A percentile compares a stretch with the other conserved stretches of the same genome.
Conservation (phyloP, 2,329 filamentous ascomycete species). For the Neonectria ditissima region DNA sequence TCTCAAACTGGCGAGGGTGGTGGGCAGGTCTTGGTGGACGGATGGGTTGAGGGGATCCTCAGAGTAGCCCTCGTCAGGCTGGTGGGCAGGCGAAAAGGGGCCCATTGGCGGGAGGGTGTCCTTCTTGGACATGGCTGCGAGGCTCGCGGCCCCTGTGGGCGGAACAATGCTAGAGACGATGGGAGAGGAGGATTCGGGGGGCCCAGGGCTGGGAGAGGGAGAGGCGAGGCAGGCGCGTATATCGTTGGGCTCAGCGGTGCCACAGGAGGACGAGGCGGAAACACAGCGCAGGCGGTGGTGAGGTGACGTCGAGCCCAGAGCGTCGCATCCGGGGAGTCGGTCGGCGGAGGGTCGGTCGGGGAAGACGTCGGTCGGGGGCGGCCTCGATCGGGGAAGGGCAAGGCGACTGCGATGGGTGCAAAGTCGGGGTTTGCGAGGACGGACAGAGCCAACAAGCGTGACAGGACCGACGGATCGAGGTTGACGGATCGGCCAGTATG, state of each 20-base stretch:
- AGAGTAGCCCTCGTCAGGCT: slow-evolving; percentile 88
- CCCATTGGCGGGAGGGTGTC: slow-evolving; percentile 54
- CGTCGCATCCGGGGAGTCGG: slow-evolving; percentile 13
- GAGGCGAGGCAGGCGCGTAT: neutral
- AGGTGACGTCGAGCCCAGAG: neutral
- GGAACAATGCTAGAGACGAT: slow-evolving; percentile 21
- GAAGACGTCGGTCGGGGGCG: too few relatives aligned
- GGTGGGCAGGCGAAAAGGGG: slow-evolving; percentile 62
- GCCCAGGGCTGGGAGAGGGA: neutral
- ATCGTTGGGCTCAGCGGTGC: neutral
- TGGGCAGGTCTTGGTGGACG: slow-evolving; percentile 48
- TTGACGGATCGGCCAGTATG: slow-evolving; percentile 22
- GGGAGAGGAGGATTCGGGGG: slow-evolving; percentile 1
- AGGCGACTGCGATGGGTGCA: slow-evolving; percentile 1
- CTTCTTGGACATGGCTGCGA: slow-evolving; percentile 46
- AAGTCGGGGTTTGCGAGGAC: neutral
- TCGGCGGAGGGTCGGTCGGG: neutral
- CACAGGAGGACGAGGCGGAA: neutral
- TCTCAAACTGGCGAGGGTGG: slow-evolving; percentile 50
- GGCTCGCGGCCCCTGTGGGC: slow-evolving; percentile 36
- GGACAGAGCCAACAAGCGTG: slow-evolving; percentile 10
- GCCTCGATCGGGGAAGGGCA: neutral
- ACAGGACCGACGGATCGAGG: slow-evolving; percentile 10
- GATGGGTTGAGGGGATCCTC: slow-evolving; percentile 73
- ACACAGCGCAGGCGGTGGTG: neutral